phyloP scores from a whole-genome alignment of 306 rosid species.

The Fragaria vesca region DNA sequence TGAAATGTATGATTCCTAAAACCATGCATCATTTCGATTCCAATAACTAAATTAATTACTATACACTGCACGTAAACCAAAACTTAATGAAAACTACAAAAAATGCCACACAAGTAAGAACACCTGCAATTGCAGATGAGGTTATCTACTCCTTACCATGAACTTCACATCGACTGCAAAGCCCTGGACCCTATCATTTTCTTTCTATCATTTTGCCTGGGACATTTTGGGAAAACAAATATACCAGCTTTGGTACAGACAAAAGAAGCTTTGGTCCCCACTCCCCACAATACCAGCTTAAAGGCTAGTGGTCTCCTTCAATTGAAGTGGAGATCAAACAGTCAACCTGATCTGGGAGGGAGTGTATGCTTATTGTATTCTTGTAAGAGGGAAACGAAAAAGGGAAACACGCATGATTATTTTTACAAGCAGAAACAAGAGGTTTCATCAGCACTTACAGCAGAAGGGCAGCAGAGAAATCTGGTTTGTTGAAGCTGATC shows the following conservation, averaged over 20 bases:
- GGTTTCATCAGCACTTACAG: conserved; percentile 51
- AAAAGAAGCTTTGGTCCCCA: not conserved
- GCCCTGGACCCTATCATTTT: not conserved
- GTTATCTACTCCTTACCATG: not conserved
- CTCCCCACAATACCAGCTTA: not conserved
- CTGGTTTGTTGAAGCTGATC: conserved; percentile 72
- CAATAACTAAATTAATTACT: not conserved
- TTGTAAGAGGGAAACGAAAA: not conserved
- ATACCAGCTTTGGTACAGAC: not conserved
- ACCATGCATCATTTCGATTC: not conserved
- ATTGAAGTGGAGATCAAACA: not conserved
- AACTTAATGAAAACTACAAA: not conserved
- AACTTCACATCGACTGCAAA: not conserved
- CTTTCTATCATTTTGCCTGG: not conserved
- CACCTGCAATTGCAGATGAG: not conserved
- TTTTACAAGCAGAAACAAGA: conserved; percentile 5
- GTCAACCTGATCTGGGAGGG: not conserved
- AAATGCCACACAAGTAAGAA: too few species aligned
- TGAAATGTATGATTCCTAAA: not conserved
- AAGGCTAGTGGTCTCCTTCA: not conserved
- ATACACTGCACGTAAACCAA: not conserved
- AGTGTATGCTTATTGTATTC: not conserved
- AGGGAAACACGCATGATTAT: not conserved
- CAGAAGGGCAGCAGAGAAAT: conserved; percentile 68
- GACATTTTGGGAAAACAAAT: not conserved